Evolutionary conservation across 345 rosid genomes (phyloP).

Genomic region (Lepidium africanum): DNA sequence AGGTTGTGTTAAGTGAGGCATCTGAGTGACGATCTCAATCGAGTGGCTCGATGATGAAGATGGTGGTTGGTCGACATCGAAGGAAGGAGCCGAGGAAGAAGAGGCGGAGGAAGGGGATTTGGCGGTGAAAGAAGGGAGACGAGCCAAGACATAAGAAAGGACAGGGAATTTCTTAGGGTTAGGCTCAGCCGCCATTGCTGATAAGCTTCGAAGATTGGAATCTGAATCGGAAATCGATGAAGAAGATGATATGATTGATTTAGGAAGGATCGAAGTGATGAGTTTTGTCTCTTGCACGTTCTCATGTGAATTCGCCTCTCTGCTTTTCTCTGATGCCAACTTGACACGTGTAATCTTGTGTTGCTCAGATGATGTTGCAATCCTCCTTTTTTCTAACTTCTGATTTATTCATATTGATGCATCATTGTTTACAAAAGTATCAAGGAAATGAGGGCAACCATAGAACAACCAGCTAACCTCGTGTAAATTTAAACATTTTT

Average conservation of each 20-base stretch:
- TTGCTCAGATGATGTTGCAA: too few species aligned
- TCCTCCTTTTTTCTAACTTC: too few species aligned
- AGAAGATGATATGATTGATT: not conserved
- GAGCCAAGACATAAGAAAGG: slow-evolving; percentile 82
- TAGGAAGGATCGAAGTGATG: not conserved
- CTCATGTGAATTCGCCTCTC: not conserved
- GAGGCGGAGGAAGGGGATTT: slow-evolving; percentile 36
- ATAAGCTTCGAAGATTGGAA: slow-evolving; percentile 1
- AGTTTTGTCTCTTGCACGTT: not conserved
- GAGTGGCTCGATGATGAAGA: not conserved
- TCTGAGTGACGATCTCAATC: slow-evolving; percentile 36
- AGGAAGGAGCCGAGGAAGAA: slow-evolving; percentile 16
- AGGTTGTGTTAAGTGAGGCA: slow-evolving; percentile 63
- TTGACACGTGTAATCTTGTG: not conserved
- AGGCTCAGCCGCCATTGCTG: slow-evolving; percentile 43
- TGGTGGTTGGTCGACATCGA: slow-evolving; percentile 31
- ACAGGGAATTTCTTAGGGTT: slow-evolving; percentile 70
- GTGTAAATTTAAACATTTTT: too few species aligned
- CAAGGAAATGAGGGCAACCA: too few species aligned
- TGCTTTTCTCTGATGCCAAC: not conserved
- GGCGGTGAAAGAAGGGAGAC: slow-evolving; percentile 57
- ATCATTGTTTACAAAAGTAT: too few species aligned
- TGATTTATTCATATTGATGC: too few species aligned
- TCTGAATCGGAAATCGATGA: slow-evolving; percentile 13
- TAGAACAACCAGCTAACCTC: too few species aligned